Conservation (phyloP, 2,329 filamentous ascomycete species). For the Pseudogymnoascus sp. region DNA sequence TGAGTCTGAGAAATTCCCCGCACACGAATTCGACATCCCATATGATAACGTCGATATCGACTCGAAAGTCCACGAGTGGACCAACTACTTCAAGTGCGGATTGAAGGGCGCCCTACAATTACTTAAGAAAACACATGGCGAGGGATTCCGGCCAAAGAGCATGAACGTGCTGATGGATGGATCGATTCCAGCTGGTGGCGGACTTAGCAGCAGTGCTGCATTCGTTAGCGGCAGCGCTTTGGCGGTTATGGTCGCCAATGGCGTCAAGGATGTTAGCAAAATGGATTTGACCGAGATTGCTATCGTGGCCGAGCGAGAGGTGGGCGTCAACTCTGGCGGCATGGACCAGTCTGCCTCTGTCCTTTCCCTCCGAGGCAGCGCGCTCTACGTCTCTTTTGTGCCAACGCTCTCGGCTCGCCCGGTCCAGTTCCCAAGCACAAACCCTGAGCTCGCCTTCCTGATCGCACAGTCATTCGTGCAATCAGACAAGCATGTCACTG, state of each 20-base stretch:
- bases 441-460: conserved; percentile 79
- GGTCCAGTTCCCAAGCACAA: conserved; percentile 71
- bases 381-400: conserved; percentile 83
- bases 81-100: conserved; percentile 96
- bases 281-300: conserved; percentile 86
- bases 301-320: conserved; percentile 86
- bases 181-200: conserved; percentile 83
- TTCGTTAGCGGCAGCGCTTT: conserved; percentile 87
- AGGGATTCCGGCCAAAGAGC: conserved; percentile 55
- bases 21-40: conserved; percentile 65
- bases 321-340: conserved; percentile 93
- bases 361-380: conserved; percentile 76
- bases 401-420: conserved; percentile 68
- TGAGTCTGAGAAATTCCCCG: conserved; percentile 63
- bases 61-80: conserved; percentile 80
- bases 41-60: conserved; percentile 67
- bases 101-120: conserved; percentile 73
- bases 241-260: conserved; percentile 80
- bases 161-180: conserved; percentile 90
- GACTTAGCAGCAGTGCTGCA: conserved; percentile 86
- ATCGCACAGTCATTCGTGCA: conserved; percentile 92
- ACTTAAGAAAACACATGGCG: conserved; percentile 56
- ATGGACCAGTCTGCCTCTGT: conserved; percentile 98
- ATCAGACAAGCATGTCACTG: conserved; percentile 90
- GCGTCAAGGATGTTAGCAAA: conserved; percentile 71